A percentile compares a stretch with the other conserved stretches of the same genome.
Conservation (phyloP, 2,329 filamentous ascomycete genomes). For the Colletotrichum horii region DNA sequence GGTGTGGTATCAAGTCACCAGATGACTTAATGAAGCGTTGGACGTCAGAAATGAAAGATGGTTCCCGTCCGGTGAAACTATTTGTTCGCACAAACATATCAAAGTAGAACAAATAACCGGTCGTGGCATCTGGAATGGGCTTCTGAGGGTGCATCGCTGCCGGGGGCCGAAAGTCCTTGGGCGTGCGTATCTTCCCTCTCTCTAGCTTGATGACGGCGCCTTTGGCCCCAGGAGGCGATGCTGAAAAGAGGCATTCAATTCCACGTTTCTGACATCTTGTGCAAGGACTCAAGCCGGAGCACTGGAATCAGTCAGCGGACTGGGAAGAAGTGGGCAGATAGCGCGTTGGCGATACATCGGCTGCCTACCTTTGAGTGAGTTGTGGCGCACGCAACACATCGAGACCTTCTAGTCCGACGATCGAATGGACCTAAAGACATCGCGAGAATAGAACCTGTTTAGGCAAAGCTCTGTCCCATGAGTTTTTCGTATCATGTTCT, state of each 20-base stretch:
- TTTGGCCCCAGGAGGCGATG: neutral
- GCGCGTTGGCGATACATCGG: neutral
- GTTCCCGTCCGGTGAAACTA: conserved; percentile 26
- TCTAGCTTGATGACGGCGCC: conserved; percentile 27
- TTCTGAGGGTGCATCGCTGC: neutral
- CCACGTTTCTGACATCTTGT: conserved; percentile 30
- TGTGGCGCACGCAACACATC: conserved; percentile 32
- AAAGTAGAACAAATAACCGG: conserved; percentile 32
- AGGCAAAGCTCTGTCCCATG: neutral
- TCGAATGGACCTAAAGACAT: conserved; percentile 40
- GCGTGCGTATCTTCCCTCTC: conserved; percentile 15
- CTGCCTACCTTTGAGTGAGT: conserved; percentile 38
- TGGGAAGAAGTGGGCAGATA: neutral
- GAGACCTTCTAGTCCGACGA: conserved; percentile 32
- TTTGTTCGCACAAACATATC: conserved; percentile 32
- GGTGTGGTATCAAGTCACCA: neutral
- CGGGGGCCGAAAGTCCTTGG: neutral
- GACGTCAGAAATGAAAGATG: conserved; percentile 23
- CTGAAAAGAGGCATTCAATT: conserved; percentile 26
- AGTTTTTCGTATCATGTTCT: neutral
- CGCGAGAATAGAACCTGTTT: neutral
- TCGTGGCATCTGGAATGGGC: conserved; percentile 18
- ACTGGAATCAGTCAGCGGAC: conserved; percentile 25
- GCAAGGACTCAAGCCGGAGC: conserved; percentile 36
- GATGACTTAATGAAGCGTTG: conserved; percentile 22